A percentile compares a stretch with the other conserved stretches of the same genome.
These are phyloP conservation scores for Ettlia oleoabundans DNA, from an alignment of 139 green algal species.

Conservation along the genomic window DNA sequence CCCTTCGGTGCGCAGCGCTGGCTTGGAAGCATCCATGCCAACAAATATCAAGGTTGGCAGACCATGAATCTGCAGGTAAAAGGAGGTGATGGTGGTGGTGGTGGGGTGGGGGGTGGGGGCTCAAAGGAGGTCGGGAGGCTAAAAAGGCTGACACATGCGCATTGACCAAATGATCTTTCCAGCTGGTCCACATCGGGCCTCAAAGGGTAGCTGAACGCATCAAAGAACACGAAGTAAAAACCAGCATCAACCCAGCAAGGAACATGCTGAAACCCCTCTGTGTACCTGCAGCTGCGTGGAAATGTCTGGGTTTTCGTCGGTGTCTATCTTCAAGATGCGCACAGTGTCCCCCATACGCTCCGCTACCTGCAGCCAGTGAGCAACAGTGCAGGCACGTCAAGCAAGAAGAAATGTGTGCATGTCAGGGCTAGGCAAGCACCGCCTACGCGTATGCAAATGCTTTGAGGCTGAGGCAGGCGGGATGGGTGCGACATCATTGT, in stretches of 20 bases:
- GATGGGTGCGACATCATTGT: too few relatives aligned
- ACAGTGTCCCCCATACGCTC: conserved; percentile 76
- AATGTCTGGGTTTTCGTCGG: conserved; percentile 90
- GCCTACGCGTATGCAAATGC: background rate
- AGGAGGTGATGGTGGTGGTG: too few relatives aligned
- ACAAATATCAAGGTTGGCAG: conserved; percentile 96
- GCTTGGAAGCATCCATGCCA: conserved; percentile 82
- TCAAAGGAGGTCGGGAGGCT: too few relatives aligned
- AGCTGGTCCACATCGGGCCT: too few relatives aligned
- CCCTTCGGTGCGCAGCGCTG: conserved; percentile 91
- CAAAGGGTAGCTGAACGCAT: too few relatives aligned
- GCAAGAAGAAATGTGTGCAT: too few relatives aligned
- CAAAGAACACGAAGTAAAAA: too few relatives aligned
- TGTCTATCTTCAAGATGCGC: conserved; percentile 93
- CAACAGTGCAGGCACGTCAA: background rate
- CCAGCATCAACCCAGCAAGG: too few relatives aligned
- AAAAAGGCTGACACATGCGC: too few relatives aligned
- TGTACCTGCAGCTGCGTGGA: conserved; percentile 72
- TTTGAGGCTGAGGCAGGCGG: background rate
- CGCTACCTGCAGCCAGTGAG: conserved; percentile 68
- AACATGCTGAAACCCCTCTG: background rate
- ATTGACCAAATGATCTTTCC: too few relatives aligned
- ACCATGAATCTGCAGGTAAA: conserved; percentile 85
- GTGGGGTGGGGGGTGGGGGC: too few relatives aligned
- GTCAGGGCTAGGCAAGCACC: too few relatives aligned